A percentile compares a stretch with the other conserved stretches of the same genome.
Evolutionary conservation across 2,329 filamentous ascomycete species (phyloP).

Genomic region (Lachnum nothofagi): DNA sequence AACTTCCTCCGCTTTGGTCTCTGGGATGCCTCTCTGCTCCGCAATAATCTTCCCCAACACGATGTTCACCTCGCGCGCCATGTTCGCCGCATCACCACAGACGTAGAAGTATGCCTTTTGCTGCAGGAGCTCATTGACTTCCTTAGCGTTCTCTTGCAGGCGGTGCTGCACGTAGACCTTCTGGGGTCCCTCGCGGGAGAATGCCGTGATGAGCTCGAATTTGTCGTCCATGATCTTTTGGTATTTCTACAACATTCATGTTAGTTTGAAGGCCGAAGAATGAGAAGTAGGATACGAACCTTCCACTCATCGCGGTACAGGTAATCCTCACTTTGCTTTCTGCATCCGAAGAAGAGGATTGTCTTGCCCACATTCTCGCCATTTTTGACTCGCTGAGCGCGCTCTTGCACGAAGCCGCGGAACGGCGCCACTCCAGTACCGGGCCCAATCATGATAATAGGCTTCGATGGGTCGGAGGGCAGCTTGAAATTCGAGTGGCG

Average conservation of each 20-base stretch:
- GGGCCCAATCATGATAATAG: conserved; percentile 91
- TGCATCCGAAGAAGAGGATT: conserved; percentile 91
- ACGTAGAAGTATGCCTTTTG: conserved; percentile 95
- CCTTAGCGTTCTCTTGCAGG: conserved; percentile 73
- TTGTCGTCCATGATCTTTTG: conserved; percentile 78
- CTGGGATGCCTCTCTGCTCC: conserved; percentile 73
- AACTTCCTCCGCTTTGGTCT: conserved; percentile 87
- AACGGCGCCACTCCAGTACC: conserved; percentile 96
- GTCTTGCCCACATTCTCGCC: conserved; percentile 82
- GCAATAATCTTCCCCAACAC: conserved; percentile 83
- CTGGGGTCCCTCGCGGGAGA: conserved; percentile 79
- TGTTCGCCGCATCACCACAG: conserved; percentile 94
- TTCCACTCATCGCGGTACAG: conserved; percentile 88
- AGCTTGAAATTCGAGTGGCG: conserved; percentile 99
- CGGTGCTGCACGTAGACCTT: conserved; percentile 98
- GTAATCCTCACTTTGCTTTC: conserved; percentile 83
- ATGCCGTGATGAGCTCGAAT: conserved; percentile 86
- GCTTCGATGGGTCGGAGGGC: conserved; percentile 88
- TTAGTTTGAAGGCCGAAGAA: not conserved
- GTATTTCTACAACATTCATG: conserved; percentile 60
- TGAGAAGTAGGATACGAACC: conserved; percentile 51
- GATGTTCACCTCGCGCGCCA: conserved; percentile 88
- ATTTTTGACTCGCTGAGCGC: conserved; percentile 73
- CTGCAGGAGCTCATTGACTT: conserved; percentile 81
- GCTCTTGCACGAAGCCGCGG: conserved; percentile 90